Evolutionary conservation across 1,139 yeast species (phyloP), one percentile per base, ranked within the genome.

Genomic region (Yamadazyma friedrichii): DNA sequence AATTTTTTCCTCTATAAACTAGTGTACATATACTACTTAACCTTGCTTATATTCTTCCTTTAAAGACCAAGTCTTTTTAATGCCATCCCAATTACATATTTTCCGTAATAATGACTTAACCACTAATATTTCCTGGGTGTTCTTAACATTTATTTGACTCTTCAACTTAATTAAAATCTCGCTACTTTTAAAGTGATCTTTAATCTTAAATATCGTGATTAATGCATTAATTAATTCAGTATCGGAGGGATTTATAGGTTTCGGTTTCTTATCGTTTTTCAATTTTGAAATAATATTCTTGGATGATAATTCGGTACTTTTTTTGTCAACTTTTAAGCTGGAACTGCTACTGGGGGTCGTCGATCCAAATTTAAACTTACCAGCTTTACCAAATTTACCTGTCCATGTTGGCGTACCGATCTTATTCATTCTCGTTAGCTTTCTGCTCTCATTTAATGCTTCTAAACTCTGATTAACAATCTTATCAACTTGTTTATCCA

Each of bases 371-470:
- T 31, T 34, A 59, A 63, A 61, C 61, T 73, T 43, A 2, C 96
- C 96, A 0, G 96, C 96, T 16, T 69, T 61, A 0, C 98, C 98
- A 67, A 84, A 88, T 51, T 78, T 78, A 0, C 98, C 98, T 0
- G 98, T 93, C 95, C 97, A 93, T 0, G 98, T 93, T 0, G 97
- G 98, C 0, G 86, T 82, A 3, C 96, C 96, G 24, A 89, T 70
- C 27, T 76, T 78, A 17, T 80, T 80, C 45, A 71, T 74, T 40
- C 88, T 72, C 0, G 96, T 79, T 24, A 69, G 65, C 42, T 68
- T 76, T 38, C 96, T 65, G 0, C 96, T 88, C 44, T 76, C 76
- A 43, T 80, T 72, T 44, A 93, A 64, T 0, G 91, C 89, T 15
- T 74, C 73, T 0, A 91, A 82, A 0, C 98, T 97, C 27, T 81